Base-by-base conservation (phyloP, 2,329 filamentous ascomycete genomes). In the Calonectria pseudoturangicola region DNA sequence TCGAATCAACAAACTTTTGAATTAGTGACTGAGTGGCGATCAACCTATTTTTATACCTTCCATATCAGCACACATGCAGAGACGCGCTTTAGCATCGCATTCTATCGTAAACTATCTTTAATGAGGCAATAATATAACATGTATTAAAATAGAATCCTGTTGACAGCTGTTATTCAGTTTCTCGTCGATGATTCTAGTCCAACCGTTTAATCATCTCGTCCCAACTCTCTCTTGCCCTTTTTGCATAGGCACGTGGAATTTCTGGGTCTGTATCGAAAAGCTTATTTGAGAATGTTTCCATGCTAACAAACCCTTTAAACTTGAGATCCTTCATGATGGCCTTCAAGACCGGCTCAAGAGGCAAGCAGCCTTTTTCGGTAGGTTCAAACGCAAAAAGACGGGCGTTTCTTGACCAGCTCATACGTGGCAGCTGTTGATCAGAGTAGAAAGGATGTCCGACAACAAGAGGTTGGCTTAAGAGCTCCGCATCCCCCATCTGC, bases 351-450 rank as follows among this genome's bases (percentile, higher is more conserved):
- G 91, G 86, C 69, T 86, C 83, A 9, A 93, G 87, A 0, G 93
- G 93, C 15, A 95, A 83, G 33, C 47, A 47, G n/a, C 30, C 30
- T 9, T 90, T 86, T 33, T 2, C 30, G 9, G 30, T 33, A 66
- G 87, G 83, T 81, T 94, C 92, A 47, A 80, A 81, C 66, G 82
- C 82, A 51, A 83, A 82, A 33, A 95, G 1, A 28, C 93, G 86
- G 76, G 92, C 93, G 80, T 95, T 95, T 27, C 93, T 74, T 4
- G 75, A 93, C 93, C 93, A 95, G 77, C 88, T 93, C 93, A 95
- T 95, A 12, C 93, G 86, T 13, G 76, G 27, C 4, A 80, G 81
- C 76, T 81, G 79, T 8, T 63, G 73, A 1, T 68, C 70, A 67
- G 77, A 63, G 66, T 81, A 79, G 45, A 80, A 79, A 8, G 73